Evolutionary conservation across 1,284 basidiomycete species (phyloP), one percentile per base, ranked within the genome.

Genomic region (Sphaerobolus stellatus): DNA sequence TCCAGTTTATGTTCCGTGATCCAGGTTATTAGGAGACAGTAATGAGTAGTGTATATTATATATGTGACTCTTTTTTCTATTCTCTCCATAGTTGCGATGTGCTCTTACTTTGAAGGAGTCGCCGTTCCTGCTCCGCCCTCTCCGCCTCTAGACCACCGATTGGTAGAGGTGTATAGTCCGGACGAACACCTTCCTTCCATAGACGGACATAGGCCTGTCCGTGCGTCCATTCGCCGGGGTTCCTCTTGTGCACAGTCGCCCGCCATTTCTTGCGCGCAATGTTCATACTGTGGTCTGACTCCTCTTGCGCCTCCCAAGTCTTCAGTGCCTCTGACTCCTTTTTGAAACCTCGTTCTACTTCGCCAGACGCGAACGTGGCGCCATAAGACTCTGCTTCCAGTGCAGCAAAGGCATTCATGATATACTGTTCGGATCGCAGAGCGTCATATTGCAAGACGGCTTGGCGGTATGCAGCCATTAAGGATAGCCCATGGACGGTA

Each of bases 1-100:
- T 94, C 78, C 92, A 94, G 72, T 92, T 95, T 74, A 89, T 94
- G 87, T 95, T 93, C 80, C 82, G 86, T 31, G 53, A 54, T n/a
- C 49, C 50, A 20, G 41, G 38, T 20, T 50, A 50, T 22, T 56
- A 24, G 48, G 46, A 20, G 48, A 41, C 27, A 52, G 31, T 29
- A 34, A 11, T 9, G 16, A 27, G 9, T 36, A 20, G 14, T 36
- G 29, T 38, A 24, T 9, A 34, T 22, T 30, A 6, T 29, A 18
- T 16, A 20, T 40, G 18, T 36, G 43, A 43, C 18, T 48, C 47
- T 54, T 54, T 54, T 13, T 43, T 41, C 20, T 27, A 18, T 33
- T 47, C 46, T 45, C n/a, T 46, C 30, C 7, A 16, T 58, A 46
- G 58, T 57, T 13, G 61, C 49, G 5, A 56, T 58, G 40, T 62